Conservation (phyloP, 2,329 filamentous ascomycete species). For the Cladosporium sp. region DNA sequence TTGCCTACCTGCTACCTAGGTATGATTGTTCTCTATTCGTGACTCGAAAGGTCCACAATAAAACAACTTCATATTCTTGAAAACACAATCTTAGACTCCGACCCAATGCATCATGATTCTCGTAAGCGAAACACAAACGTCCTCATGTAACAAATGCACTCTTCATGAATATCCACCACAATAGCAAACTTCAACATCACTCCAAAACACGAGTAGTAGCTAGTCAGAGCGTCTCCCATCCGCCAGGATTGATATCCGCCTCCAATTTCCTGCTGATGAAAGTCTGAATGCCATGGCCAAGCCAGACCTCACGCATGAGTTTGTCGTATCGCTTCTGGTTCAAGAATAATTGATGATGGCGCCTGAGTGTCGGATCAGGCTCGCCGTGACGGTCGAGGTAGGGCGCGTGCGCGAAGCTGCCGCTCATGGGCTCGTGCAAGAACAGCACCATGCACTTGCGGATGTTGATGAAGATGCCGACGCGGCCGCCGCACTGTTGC, state of each 20-base stretch:
- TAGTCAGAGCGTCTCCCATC: constrained; percentile 72
- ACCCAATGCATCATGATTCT: background rate
- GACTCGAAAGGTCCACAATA: too few species aligned
- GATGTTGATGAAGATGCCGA: constrained; percentile 95
- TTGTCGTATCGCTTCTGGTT: constrained; percentile 93
- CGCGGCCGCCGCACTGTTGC: constrained; percentile 79
- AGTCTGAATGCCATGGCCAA: constrained; percentile 81
- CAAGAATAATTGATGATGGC: constrained; percentile 83
- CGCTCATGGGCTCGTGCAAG: constrained; percentile 69
- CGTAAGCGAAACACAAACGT: background rate
- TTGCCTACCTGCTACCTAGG: too few species aligned
- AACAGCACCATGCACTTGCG: constrained; percentile 92
- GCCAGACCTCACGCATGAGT: constrained; percentile 78
- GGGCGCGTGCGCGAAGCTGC: constrained; percentile 80
- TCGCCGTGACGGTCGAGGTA: constrained; percentile 97
- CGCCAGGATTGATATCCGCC: constrained; percentile 93
- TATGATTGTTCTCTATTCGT: too few species aligned
- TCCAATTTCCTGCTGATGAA: constrained; percentile 87
- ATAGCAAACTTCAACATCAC: background rate
- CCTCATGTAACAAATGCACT: background rate
- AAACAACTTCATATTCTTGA: too few species aligned
- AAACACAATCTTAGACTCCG: background rate
- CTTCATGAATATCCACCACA: background rate
- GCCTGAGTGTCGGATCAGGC: constrained; percentile 80
- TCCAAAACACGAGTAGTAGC: background rate